Conservation (phyloP, 352 stramenopile species). For the Pelagophyceae sp. region DNA sequence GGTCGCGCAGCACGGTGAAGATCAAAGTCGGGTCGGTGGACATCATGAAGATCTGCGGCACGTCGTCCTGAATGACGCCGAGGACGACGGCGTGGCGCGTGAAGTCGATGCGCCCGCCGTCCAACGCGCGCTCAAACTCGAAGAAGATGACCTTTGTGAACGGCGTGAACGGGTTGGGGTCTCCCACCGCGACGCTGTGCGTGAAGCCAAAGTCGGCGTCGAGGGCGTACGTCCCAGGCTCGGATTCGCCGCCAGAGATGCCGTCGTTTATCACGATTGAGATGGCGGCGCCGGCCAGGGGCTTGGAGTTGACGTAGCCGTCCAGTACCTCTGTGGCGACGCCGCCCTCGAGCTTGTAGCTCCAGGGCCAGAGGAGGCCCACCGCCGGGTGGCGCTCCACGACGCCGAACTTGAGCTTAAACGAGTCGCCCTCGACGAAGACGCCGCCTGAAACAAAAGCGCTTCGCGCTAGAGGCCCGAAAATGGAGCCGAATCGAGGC, state of each 20-base stretch:
- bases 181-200: not conserved
- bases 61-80: too few relatives aligned
- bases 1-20: too few relatives aligned
- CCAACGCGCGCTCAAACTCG: not conserved
- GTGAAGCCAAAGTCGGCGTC: not conserved
- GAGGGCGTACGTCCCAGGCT: not conserved
- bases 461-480: too few relatives aligned
- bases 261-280: not conserved
- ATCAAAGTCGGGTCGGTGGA: too few relatives aligned
- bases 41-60: not conserved
- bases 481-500: too few relatives aligned
- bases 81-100: not conserved
- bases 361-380: not conserved
- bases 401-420: not conserved
- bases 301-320: not conserved
- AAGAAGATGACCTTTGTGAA: not conserved
- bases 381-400: not conserved
- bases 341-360: not conserved
- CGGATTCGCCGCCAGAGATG: not conserved
- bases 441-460: too few relatives aligned
- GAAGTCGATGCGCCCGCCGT: not conserved
- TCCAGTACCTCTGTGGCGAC: not conserved
- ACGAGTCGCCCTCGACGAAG: not conserved
- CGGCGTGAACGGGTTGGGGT: slow-evolving; percentile 4
- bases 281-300: not conserved